Conservation (phyloP, 108 stramenopile species). For the Pseudonitzschia pungens region DNA sequence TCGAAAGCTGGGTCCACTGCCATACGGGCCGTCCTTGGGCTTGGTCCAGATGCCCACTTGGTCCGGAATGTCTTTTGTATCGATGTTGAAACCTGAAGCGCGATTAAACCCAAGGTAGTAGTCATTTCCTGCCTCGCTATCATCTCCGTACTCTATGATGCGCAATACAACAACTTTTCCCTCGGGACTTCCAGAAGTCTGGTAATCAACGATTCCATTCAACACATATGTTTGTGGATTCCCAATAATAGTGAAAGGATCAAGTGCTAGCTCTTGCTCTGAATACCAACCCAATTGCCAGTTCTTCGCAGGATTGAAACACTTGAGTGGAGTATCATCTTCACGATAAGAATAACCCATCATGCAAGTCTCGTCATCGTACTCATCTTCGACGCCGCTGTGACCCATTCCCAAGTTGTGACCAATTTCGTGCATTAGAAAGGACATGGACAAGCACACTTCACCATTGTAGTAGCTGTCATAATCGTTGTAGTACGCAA, state of each 20-base stretch:
- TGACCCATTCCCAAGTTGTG: constrained; percentile 12
- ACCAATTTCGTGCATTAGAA: constrained; percentile 65
- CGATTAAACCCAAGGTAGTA: constrained; percentile 27
- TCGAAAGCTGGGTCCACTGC: no score
- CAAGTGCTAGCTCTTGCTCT: neutral
- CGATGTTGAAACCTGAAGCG: constrained; percentile 18
- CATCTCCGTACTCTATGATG: neutral
- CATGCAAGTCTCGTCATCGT: constrained; percentile 52
- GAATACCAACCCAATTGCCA: constrained; percentile 51
- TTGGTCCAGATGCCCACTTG: constrained; percentile 14
- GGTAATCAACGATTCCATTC: neutral
- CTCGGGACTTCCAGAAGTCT: neutral
- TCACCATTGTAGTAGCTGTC: constrained; percentile 45
- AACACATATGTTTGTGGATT: neutral
- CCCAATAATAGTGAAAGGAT: neutral
- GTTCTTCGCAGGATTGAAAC: constrained; percentile 40
- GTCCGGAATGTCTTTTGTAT: constrained; percentile 14
- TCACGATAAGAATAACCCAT: constrained; percentile 49
- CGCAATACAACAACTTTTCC: neutral
- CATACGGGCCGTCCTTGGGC: no score
- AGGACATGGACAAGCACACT: constrained; percentile 47
- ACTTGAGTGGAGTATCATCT: constrained; percentile 24
- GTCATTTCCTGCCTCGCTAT: neutral
- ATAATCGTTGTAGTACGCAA: constrained; percentile 38
- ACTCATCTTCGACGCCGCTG: constrained; percentile 10